A percentile compares a stretch with the other conserved stretches of the same genome.
Conservation (phyloP, 306 rosid species). For the Morella rubra region DNA sequence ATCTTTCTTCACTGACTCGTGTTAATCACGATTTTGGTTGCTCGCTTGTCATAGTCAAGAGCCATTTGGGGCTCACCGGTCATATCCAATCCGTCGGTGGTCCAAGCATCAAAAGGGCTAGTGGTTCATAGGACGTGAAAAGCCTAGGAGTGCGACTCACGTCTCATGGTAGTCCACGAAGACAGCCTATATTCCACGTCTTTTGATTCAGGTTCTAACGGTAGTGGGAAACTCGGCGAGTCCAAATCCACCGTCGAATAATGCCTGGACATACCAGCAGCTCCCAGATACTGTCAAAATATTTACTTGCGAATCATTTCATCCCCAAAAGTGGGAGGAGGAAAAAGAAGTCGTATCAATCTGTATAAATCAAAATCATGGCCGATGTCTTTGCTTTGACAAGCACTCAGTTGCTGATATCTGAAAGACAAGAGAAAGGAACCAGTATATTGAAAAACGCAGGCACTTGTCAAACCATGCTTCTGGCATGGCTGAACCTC, state of each 20-base stretch:
- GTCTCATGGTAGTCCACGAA: not conserved
- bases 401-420: too few relatives aligned
- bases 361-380: too few relatives aligned
- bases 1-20: not conserved
- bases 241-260: slow-evolving; percentile 5
- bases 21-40: not conserved
- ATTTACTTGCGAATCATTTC: too few relatives aligned
- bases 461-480: too few relatives aligned
- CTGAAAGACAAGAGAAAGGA: too few relatives aligned
- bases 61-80: not conserved
- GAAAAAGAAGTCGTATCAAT: too few relatives aligned
- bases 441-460: too few relatives aligned
- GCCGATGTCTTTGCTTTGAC: too few relatives aligned
- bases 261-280: too few relatives aligned
- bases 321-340: too few relatives aligned
- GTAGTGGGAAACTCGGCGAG: slow-evolving; percentile 1
- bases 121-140: slow-evolving; percentile 16
- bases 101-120: not conserved
- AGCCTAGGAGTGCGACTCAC: slow-evolving; percentile 3
- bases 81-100: not conserved
- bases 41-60: not conserved
- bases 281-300: too few relatives aligned
- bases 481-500: too few relatives aligned
- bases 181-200: slow-evolving; percentile 28
- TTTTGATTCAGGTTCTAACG: slow-evolving; percentile 14